A percentile compares a stretch with the other conserved stretches of the same genome.
These are phyloP conservation scores for Vanrija sp. DNA, from an alignment of 1,284 basidiomycete genomes.

Conservation along the genomic window DNA sequence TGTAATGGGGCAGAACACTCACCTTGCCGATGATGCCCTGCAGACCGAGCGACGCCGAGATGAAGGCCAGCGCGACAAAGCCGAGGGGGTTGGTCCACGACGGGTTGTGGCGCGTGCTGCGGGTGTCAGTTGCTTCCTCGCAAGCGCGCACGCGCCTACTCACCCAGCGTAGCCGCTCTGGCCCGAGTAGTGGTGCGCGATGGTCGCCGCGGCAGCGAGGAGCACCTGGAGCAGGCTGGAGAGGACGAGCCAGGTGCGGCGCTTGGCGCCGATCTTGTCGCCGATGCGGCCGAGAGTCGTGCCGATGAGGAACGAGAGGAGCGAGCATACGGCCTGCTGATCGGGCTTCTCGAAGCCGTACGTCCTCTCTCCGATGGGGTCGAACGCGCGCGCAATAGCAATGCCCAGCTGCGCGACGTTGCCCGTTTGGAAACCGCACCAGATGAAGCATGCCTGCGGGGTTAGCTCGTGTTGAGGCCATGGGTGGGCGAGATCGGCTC, in stretches of 20 bases:
- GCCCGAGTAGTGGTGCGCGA: slow-evolving; percentile 59
- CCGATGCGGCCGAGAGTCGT: slow-evolving; percentile 48
- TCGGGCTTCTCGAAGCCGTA: slow-evolving; percentile 66
- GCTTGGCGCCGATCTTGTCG: slow-evolving; percentile 60
- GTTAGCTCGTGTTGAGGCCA: not conserved
- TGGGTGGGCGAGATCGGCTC: not conserved
- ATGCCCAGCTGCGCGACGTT: slow-evolving; percentile 57
- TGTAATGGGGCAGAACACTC: not conserved
- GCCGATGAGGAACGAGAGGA: slow-evolving; percentile 62
- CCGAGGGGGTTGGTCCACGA: slow-evolving; percentile 65
- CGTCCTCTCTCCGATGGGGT: slow-evolving; percentile 53
- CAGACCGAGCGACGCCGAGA: slow-evolving; percentile 71
- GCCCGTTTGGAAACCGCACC: slow-evolving; percentile 53
- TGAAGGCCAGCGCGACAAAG: slow-evolving; percentile 70
- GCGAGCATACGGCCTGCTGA: slow-evolving; percentile 71
- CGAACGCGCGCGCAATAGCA: slow-evolving; percentile 64
- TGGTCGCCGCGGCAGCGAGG: slow-evolving; percentile 66
- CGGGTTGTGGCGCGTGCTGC: slow-evolving; percentile 51
- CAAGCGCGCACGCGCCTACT: not conserved
- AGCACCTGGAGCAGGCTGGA: slow-evolving; percentile 71
- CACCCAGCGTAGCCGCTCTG: slow-evolving; percentile 51
- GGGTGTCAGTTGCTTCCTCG: not conserved
- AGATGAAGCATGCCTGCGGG: slow-evolving; percentile 64
- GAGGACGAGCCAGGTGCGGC: slow-evolving; percentile 67
- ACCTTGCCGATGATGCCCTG: slow-evolving; percentile 71